Base-by-base conservation (phyloP, 169 alveolate species). In the Plasmodium inui region DNA sequence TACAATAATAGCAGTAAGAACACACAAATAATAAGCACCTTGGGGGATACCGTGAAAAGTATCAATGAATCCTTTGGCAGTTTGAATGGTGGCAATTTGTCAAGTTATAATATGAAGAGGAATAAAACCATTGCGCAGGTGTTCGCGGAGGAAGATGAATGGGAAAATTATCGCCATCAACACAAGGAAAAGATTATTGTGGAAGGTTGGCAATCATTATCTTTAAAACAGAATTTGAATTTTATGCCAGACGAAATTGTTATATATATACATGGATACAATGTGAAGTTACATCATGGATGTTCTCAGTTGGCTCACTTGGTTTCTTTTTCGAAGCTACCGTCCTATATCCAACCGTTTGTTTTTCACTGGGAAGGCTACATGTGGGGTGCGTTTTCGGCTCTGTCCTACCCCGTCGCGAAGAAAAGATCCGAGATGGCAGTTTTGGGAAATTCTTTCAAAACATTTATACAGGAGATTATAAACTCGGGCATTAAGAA, bases 251-350 rank as follows among this genome's bases (percentile, higher is more conserved):
- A 96, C 22, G 98, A 97, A 85, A 98, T 96, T 32, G 95, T 97
- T 34, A 91, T 97, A 67, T 97, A 96, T 86, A 96, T 97, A 61
- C 99, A 97, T 84, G 99, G 99, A 12, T 97, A 97, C 88, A 97
- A 97, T 93, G 96, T 96, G 30, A 97, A 93, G 34, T 95, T 97
- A 61, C 95, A 84, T 39, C 97, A 97, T 92, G 97, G 97, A 8
- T 95, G 97, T 32, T 84, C 98, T 19, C 98, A 96, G 61, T 80
- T 97, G 95, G 96, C 97, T 0, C 98, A 97, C 55, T 89, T 97
- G 71, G 96, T 97, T 10, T 92, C 98, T 17, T 96, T 97, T 74
- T 94, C 98, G 5, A 95, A 95, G 72, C 30, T 97, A 86, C 98
- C 98, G n/a, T 94, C 98, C 7, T 95, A 95, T 73, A 90, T 97